These are phyloP conservation scores for Polytrichum formosum DNA, from an alignment of 225 moss, liverwort and hornwort species.

Conservation along the genomic window DNA sequence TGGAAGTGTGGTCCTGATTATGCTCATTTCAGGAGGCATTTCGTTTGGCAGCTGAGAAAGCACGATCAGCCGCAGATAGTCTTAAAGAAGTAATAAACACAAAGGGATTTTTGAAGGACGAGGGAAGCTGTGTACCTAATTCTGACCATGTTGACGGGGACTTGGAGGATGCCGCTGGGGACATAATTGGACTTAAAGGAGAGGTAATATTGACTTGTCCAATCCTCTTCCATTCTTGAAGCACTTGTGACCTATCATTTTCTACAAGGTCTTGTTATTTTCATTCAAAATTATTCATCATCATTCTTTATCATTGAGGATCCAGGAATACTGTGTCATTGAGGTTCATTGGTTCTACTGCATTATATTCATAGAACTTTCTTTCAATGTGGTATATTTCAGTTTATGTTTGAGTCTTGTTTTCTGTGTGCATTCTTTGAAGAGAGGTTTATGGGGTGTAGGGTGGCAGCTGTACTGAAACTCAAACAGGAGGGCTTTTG, in stretches of 20 bases:
- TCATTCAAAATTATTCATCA: no score
- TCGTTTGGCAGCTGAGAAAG: constrained; percentile 48
- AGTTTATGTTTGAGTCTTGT: not conserved
- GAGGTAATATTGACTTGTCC: no score
- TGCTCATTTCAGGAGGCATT: constrained; percentile 45
- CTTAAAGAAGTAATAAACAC: constrained; percentile 24
- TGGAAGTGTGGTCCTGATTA: no score
- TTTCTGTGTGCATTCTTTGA: constrained; percentile 1
- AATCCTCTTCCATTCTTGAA: no score
- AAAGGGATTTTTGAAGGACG: constrained; percentile 22
- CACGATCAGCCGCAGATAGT: constrained; percentile 33
- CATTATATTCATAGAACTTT: no score
- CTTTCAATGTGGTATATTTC: not conserved
- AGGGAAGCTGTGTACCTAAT: constrained; percentile 41
- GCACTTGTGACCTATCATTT: no score
- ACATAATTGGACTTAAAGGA: constrained; percentile 8
- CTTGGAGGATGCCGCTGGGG: constrained; percentile 34
- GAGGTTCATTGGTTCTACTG: no score
- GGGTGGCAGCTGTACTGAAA: constrained; percentile 57
- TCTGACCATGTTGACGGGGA: constrained; percentile 32
- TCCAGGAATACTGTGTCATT: no score
- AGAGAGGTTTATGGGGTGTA: constrained; percentile 7
- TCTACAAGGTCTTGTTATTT: no score
- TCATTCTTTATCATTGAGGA: no score
- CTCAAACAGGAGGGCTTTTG: constrained; percentile 51